Base-by-base conservation (phyloP, 2,329 filamentous ascomycete genomes). In the Microascus cirrosus region DNA sequence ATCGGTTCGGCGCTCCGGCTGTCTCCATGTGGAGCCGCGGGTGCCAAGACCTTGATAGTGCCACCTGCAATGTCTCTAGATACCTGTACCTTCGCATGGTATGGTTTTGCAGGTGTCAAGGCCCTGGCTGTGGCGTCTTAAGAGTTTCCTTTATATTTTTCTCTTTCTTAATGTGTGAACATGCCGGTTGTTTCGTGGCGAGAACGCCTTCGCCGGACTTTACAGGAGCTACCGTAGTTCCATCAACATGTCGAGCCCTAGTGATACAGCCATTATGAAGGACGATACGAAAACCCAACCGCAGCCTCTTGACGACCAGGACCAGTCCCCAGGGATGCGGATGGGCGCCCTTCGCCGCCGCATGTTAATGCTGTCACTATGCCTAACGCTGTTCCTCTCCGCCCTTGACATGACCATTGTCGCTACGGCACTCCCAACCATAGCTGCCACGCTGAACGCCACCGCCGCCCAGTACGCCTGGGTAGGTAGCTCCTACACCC, bases 401-500 rank as follows among this genome's bases (percentile, higher is more conserved):
- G 73, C 76, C 0, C 71, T 79, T 63, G 80, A 79, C 64, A 66
- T 77, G 3, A 84, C 81, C 18, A 84, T 84, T 63, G 73, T 85
- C 34, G 78, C 83, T 1, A 83, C 84, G 0, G 80, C 83, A 1
- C 74, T 86, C 7, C 84, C 84, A 0, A 80, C 80, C 10, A 86
- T 87, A 54, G 73, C 79, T 8, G 6, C 28, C 2, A 67, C 69
- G 2, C 74, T 86, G 32, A 78, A 90, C 42, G 66, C 80, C 54
- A 85, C 82, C 34, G 81, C 79, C 18, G 74, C 81, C 1, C 86
- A 85, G 7, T 92, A 90, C 70, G 83, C 84, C 15, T 92, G 88
- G 89, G 87, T 93, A 60, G 88, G 87, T 1, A 84, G 80, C 32
- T 82, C 87, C 0, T 92, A 87, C 68, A 74, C 90, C 3, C 79